phyloP scores from a whole-genome alignment of 371 early-diverging fungal species.

The Rhizomucor pusillus region DNA sequence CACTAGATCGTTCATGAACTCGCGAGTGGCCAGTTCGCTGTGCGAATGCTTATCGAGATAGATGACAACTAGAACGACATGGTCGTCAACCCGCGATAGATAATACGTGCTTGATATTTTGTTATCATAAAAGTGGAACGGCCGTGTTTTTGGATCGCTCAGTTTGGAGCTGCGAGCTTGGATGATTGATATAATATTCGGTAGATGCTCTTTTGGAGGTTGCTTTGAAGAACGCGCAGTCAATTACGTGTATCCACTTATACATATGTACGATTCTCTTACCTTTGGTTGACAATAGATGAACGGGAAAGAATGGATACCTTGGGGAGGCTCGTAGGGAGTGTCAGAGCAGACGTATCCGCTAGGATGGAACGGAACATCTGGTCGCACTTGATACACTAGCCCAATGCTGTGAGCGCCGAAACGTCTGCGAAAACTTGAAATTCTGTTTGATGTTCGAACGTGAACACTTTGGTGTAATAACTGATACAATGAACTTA shows the following conservation, averaged over 20 bases:
- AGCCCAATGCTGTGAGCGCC: constrained; percentile 55
- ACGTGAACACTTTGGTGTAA: no score
- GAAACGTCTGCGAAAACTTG: constrained; percentile 49
- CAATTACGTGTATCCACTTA: no score
- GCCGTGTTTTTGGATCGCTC: constrained; percentile 37
- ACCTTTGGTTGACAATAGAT: constrained; percentile 66
- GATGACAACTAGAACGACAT: constrained; percentile 57
- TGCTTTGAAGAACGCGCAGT: constrained; percentile 40
- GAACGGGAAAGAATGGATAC: constrained; percentile 65
- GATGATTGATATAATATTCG: constrained; percentile 64
- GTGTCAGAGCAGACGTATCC: constrained; percentile 54
- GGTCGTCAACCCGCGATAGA: constrained; percentile 53
- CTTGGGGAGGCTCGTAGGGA: constrained; percentile 60
- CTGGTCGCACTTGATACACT: constrained; percentile 53
- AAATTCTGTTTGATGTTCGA: no score
- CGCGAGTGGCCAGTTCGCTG: constrained; percentile 49
- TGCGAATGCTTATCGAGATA: constrained; percentile 56
- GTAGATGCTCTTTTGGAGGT: constrained; percentile 58
- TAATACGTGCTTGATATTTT: constrained; percentile 61
- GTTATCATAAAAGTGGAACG: constrained; percentile 54
- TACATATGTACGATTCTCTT: neutral
- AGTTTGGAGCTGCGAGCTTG: constrained; percentile 51
- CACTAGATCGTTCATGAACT: constrained; percentile 48
- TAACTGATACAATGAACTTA: no score
- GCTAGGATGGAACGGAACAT: constrained; percentile 48